Evolutionary conservation across 2,329 filamentous ascomycete species (phyloP).

Genomic region (Alternaria atra): DNA sequence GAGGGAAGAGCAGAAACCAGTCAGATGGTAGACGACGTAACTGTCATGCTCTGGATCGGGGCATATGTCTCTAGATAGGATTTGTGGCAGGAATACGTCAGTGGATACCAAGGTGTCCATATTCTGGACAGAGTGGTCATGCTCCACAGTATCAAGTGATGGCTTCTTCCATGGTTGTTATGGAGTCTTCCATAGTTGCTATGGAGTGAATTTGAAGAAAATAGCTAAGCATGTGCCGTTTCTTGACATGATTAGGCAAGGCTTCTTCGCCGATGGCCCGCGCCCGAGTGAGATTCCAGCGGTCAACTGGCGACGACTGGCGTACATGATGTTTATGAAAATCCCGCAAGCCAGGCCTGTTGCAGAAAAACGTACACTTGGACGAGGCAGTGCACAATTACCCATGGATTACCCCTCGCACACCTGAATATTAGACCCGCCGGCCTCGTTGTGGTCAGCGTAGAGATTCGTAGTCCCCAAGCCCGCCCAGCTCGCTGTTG

Average conservation of each 20-base stretch:
- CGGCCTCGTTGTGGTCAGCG: background rate
- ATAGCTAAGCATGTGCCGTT: constrained; percentile 4
- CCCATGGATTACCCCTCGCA: constrained; percentile 17
- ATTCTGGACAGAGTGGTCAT: background rate
- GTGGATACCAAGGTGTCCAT: background rate
- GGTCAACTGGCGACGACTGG: constrained; percentile 20
- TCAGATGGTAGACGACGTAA: background rate
- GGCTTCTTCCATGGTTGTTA: too few species aligned
- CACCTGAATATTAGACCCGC: constrained; percentile 14
- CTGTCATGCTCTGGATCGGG: background rate
- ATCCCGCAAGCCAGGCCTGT: constrained; percentile 21
- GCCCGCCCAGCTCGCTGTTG: constrained; percentile 4
- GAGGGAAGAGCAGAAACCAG: background rate
- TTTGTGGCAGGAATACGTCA: background rate
- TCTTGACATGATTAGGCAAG: constrained; percentile 3
- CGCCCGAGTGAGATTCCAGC: constrained; percentile 7
- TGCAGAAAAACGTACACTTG: constrained; percentile 17
- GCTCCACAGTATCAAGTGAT: background rate
- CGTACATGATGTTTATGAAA: constrained; percentile 19
- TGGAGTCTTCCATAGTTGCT: too few species aligned
- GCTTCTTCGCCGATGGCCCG: constrained; percentile 4
- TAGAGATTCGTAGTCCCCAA: background rate
- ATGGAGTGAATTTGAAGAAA: background rate
- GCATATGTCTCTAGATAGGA: background rate
- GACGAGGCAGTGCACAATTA: constrained; percentile 17